These are phyloP conservation scores for Hydrangea macrophylla DNA, from an alignment of 148 eudicot species.

Conservation along the genomic window DNA sequence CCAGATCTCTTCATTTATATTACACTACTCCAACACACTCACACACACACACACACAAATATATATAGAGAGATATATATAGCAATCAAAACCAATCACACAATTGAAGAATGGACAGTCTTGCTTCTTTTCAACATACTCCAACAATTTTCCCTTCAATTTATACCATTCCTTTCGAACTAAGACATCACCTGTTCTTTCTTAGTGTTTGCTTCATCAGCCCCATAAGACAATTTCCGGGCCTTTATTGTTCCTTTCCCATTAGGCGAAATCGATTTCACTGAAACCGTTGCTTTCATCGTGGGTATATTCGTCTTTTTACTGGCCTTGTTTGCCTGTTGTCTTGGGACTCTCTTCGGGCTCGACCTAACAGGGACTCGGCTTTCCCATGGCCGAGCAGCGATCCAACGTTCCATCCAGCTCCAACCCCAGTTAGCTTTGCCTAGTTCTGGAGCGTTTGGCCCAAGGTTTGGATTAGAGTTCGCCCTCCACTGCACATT, in stretches of 20 bases:
- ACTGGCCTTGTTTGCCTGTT: constrained; percentile 30
- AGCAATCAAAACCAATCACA: background rate
- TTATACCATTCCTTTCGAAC: background rate
- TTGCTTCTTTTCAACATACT: background rate
- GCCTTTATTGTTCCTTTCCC: constrained; percentile 46
- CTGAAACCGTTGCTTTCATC: constrained; percentile 33
- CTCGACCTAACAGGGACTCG: constrained; percentile 38
- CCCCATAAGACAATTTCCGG: constrained; percentile 53
- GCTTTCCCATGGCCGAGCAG: constrained; percentile 96
- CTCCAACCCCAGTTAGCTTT: constrained; percentile 98
- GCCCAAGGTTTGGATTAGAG: constrained; percentile 43
- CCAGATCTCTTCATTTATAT: no score
- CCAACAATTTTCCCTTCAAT: background rate
- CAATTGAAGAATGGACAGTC: constrained; percentile 7
- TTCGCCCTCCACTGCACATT: constrained; percentile 67
- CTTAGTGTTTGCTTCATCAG: constrained; percentile 24
- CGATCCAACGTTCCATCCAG: constrained; percentile 97
- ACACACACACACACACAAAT: no score
- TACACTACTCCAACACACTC: no score
- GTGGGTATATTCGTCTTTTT: constrained; percentile 24
- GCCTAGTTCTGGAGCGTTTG: constrained; percentile 49
- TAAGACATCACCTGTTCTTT: constrained; percentile 14
- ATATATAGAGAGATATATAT: no score
- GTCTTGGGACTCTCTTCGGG: constrained; percentile 40
- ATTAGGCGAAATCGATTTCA: constrained; percentile 37